These are phyloP conservation scores for Zarea fungicola DNA, from an alignment of 2,329 filamentous ascomycete genomes.

Conservation along the genomic window DNA sequence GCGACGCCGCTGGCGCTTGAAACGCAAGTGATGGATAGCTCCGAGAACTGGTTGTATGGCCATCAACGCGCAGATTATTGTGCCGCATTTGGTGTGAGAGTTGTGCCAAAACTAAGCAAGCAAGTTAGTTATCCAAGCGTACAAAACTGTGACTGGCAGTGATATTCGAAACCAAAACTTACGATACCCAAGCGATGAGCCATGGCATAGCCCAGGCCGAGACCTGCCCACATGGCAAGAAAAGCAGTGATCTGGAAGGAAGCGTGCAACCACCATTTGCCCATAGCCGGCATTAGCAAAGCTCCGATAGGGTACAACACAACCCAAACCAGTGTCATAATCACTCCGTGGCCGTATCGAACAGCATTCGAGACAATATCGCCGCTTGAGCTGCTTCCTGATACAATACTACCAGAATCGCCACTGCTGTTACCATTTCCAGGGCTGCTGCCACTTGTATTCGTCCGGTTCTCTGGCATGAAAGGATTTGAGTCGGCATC, in stretches of 20 bases:
- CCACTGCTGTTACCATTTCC: too few relatives aligned
- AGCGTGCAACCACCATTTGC: slow-evolving; percentile 53
- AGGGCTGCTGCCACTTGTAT: neutral
- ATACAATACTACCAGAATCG: slow-evolving; percentile 1
- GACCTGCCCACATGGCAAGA: slow-evolving; percentile 54
- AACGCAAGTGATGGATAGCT: slow-evolving; percentile 52
- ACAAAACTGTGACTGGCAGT: too few relatives aligned
- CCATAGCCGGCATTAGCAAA: slow-evolving; percentile 53
- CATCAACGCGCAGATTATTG: slow-evolving; percentile 48
- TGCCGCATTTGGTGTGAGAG: slow-evolving; percentile 52
- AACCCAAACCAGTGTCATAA: slow-evolving; percentile 57
- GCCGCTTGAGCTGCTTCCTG: slow-evolving; percentile 12
- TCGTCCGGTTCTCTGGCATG: too few relatives aligned
- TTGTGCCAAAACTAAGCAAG: slow-evolving; percentile 43
- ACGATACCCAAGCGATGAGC: slow-evolving; percentile 39
- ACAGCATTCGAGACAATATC: slow-evolving; percentile 23
- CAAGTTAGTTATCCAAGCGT: slow-evolving; percentile 1
- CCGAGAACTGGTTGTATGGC: slow-evolving; percentile 55
- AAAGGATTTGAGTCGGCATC: slow-evolving; percentile 50
- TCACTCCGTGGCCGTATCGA: slow-evolving; percentile 47
- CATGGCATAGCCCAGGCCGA: slow-evolving; percentile 50
- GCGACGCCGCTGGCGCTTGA: slow-evolving; percentile 40
- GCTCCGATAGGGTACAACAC: slow-evolving; percentile 56
- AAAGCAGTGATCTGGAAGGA: slow-evolving; percentile 50
- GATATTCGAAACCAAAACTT: too few relatives aligned